A percentile compares a stretch with the other conserved stretches of the same genome.
These are phyloP conservation scores for Pulveroboletus ravenelii DNA, from an alignment of 768 basidiomycete species.

Conservation along the genomic window DNA sequence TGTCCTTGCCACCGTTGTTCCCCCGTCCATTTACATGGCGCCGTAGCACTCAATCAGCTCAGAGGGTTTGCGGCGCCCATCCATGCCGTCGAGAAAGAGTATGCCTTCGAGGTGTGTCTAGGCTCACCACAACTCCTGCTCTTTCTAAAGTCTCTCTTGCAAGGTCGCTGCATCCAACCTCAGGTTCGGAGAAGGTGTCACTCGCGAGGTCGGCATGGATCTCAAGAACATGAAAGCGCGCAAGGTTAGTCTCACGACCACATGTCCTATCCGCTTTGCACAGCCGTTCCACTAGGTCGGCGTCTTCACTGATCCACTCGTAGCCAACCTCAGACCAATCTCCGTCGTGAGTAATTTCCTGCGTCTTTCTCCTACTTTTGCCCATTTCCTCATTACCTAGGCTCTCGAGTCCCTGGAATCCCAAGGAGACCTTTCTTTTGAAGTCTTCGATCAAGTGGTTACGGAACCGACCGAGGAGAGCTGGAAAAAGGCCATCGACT, in stretches of 20 bases:
- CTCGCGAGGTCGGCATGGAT: constrained; percentile 89
- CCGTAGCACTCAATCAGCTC: constrained; percentile 53
- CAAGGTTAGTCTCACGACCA: constrained; percentile 46
- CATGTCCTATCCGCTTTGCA: constrained; percentile 1
- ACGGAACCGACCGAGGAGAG: constrained; percentile 91
- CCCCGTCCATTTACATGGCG: constrained; percentile 32
- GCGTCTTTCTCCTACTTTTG: neutral
- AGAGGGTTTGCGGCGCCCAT: constrained; percentile 77
- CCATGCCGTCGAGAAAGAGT: constrained; percentile 70
- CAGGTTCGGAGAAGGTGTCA: constrained; percentile 87
- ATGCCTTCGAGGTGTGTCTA: constrained; percentile 75
- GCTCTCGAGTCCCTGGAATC: constrained; percentile 75
- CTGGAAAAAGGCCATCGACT: constrained; percentile 83
- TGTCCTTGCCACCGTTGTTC: constrained; percentile 80
- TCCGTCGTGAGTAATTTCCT: constrained; percentile 51
- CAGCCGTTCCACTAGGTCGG: constrained; percentile 57
- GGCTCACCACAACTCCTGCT: neutral
- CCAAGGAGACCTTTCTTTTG: constrained; percentile 71
- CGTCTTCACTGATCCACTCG: constrained; percentile 87
- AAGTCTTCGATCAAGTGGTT: constrained; percentile 75
- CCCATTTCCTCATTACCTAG: constrained; percentile 33
- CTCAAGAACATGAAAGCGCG: constrained; percentile 89
- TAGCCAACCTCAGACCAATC: constrained; percentile 79
- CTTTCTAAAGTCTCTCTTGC: neutral
- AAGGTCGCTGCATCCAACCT: constrained; percentile 86